phyloP scores from a whole-genome alignment of 2,329 filamentous ascomycete genomes.

The Lasiodiplodia gonubiensis region DNA sequence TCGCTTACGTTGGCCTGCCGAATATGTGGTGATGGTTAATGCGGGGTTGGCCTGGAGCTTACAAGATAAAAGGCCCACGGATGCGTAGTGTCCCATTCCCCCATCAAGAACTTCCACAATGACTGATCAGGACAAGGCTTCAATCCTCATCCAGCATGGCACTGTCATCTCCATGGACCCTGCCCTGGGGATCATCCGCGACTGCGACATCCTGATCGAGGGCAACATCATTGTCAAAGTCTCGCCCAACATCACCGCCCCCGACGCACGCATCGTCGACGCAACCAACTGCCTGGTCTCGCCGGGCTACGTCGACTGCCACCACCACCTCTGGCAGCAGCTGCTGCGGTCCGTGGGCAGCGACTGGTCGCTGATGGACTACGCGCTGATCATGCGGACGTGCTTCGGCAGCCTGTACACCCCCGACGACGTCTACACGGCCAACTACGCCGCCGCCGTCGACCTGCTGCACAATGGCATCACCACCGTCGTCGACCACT shows the following conservation, averaged over 20 bases:
- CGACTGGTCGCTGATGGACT: background rate
- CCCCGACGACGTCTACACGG: background rate
- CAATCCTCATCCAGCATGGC: conserved; percentile 2
- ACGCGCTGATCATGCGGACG: background rate
- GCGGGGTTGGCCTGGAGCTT: background rate
- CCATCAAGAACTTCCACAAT: background rate
- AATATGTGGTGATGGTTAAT: background rate
- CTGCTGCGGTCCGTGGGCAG: background rate
- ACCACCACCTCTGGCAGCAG: conserved; percentile 1
- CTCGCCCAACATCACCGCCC: background rate
- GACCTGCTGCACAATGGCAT: background rate
- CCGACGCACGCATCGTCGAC: background rate
- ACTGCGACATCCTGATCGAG: background rate
- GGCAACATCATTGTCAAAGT: background rate
- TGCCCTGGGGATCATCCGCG: background rate
- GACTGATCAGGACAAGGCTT: background rate
- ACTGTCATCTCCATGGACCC: background rate
- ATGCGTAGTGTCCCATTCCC: background rate
- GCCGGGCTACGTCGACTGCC: background rate
- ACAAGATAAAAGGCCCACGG: background rate
- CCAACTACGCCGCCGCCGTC: background rate
- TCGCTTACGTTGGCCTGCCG: background rate
- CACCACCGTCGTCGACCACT: conserved; percentile 9
- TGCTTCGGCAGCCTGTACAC: background rate
- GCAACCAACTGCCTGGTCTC: background rate